These are phyloP conservation scores for Neurospora sp. DNA, from an alignment of 2,329 filamentous ascomycete genomes.

Conservation along the genomic window DNA sequence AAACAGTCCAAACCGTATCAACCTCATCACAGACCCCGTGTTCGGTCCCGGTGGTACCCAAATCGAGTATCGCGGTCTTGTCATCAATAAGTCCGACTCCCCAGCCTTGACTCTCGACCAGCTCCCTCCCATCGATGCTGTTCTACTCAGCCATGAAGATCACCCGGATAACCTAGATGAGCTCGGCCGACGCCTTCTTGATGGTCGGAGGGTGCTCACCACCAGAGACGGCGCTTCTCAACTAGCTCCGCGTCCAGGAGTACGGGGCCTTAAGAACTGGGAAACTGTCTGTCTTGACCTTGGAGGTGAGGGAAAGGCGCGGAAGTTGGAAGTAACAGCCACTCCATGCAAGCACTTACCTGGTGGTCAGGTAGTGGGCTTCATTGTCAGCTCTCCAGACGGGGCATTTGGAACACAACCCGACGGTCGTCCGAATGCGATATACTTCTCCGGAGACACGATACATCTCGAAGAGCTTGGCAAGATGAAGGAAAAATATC, in stretches of 20 bases:
- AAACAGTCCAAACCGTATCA: slow-evolving; percentile 22
- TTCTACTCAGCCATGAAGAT: slow-evolving; percentile 41
- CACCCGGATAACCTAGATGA: slow-evolving; percentile 40
- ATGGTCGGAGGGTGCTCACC: slow-evolving; percentile 36
- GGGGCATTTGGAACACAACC: slow-evolving; percentile 25
- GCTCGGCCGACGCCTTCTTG: slow-evolving; percentile 32
- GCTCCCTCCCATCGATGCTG: slow-evolving; percentile 36
- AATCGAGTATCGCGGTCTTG: slow-evolving; percentile 20
- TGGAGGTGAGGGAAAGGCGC: slow-evolving; percentile 16
- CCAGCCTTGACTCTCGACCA: slow-evolving; percentile 28
- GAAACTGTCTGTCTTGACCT: slow-evolving; percentile 22
- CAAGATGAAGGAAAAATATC: slow-evolving; percentile 24
- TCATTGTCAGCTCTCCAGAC: slow-evolving; percentile 25
- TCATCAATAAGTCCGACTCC: slow-evolving; percentile 21
- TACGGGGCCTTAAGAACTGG: slow-evolving; percentile 29
- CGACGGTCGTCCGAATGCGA: slow-evolving; percentile 29
- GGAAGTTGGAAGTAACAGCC: slow-evolving; percentile 28
- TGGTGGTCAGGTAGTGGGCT: slow-evolving; percentile 34
- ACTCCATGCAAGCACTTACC: slow-evolving; percentile 35
- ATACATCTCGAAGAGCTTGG: slow-evolving; percentile 33
- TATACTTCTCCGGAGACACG: slow-evolving; percentile 41
- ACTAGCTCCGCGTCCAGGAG: slow-evolving; percentile 31
- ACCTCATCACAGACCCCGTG: slow-evolving; percentile 35
- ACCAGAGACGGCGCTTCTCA: slow-evolving; percentile 35
- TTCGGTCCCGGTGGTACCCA: slow-evolving; percentile 30